Evolutionary conservation across 352 stramenopile species (phyloP).

Genomic region (Globisporangium apiculatum): DNA sequence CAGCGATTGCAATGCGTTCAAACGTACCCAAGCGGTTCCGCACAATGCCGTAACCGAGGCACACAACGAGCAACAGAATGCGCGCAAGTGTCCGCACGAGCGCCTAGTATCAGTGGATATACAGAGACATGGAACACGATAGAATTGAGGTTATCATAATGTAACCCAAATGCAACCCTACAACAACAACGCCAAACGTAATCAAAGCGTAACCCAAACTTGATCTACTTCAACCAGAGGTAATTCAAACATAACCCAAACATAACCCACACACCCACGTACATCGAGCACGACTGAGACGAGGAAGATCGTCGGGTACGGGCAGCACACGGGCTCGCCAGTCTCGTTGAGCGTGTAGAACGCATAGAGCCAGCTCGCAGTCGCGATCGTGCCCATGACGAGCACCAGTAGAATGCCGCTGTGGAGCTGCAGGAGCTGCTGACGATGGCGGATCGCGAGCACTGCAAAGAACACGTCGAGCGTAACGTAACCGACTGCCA

Average conservation of each 20-base stretch:
- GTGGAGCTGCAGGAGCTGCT: constrained; percentile 72
- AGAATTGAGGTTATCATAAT: no score
- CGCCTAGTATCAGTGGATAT: constrained; percentile 21
- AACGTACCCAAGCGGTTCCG: constrained; percentile 38
- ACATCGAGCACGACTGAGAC: constrained; percentile 79
- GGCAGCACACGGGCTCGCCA: constrained; percentile 85
- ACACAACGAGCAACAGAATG: constrained; percentile 82
- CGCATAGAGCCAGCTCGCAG: constrained; percentile 71
- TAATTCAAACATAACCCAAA: not conserved
- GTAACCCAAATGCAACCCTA: not conserved
- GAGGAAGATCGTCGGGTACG: constrained; percentile 82
- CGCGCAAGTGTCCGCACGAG: constrained; percentile 81
- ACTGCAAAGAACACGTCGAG: constrained; percentile 76
- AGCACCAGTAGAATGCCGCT: constrained; percentile 80
- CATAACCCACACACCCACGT: constrained; percentile 10
- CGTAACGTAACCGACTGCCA: constrained; percentile 67
- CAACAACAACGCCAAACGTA: no score
- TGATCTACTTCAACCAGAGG: no score
- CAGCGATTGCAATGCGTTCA: constrained; percentile 47
- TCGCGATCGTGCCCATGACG: constrained; percentile 56
- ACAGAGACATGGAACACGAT: no score
- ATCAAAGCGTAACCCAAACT: not conserved
- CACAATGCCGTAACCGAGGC: constrained; percentile 88
- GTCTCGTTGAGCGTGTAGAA: constrained; percentile 87
- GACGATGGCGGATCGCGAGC: constrained; percentile 58